Base-by-base conservation (phyloP, 306 rosid genomes). In the Leucaena leucocephala region DNA sequence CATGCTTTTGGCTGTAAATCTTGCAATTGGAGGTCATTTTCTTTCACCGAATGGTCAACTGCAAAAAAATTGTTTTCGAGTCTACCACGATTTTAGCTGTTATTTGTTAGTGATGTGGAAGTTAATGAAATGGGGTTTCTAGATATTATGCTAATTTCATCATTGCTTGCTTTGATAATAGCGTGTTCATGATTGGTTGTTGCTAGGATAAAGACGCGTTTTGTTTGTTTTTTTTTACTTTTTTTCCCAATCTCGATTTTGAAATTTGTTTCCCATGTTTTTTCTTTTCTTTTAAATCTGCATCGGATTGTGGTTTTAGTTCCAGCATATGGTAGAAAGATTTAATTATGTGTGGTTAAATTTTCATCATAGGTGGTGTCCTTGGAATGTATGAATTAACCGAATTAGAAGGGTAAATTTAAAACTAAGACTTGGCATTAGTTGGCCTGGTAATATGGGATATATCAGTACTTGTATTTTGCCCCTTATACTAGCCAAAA, bases 1-100 rank as follows among this genome's bases (percentile, higher is more conserved):
- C 39, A 65, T 89, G 88, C 81, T 96, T 57, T 86, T 96, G 89
- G 81, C 94, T 55, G 97, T 89, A 4, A 96, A 93, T 90, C 85
- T 95, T 76, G 96, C 89, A 42, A 78, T 93, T 40, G 98, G 97
- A 90, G 98, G 99, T 95, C 7, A 72, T 40, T 84, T 68, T 84
- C 74, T 66, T 42, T 42, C 59, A 46, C 14, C 77, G 54, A n/a
- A 52, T 65, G 40, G 9, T 79, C 48, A 22, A 7, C 45, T 14
- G 50, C 52, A 43, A 44, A n/a, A 65, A 49, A 4, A 4, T 68
- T 27, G 27, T 27, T 27, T 77, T 48, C 35, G 8, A 7, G 46
- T 33, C 58, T 0, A 9, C 27, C 39, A 34, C 19, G 70, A 63
- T 8, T 19, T 4, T 27, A 12, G 8, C n/a, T 63, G 27, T 16